Evolutionary conservation across 139 green algal species (phyloP), one percentile per base, ranked within the genome.

Genomic region (Coelastrella sp.): DNA sequence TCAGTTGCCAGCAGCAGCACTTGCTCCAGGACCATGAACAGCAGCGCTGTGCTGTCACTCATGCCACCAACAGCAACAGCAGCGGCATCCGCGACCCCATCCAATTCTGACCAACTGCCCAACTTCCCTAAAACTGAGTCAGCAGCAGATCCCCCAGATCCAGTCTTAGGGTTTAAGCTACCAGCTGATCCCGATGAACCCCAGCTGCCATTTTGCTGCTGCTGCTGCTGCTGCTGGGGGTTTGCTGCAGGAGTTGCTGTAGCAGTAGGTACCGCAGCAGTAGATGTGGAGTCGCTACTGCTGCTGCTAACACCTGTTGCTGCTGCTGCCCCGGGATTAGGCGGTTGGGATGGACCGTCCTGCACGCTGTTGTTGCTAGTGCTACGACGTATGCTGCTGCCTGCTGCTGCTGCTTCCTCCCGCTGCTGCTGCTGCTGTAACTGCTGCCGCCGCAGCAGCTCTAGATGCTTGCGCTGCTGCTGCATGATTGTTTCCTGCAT

Each of bases 1-100:
- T 98, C 95, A 7, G 95, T 94, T 7, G 95, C 95, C 60, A 98
- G 94, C 84, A 96, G 93, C 73, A 93, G 95, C 65, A 97, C 93
- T 17, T 93, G 94, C 82, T 97, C 92, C 74, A 97, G 89, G 80
- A 97, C 64, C 54, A 13, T 59, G 11, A 90, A 90, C 85, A 84
- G 73, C 74, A 90, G 57, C 22, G 59, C 73, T 54, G 59, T 90
- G 73, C 85, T 88, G 56, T 88, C 83, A 59, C 22, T 65, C 85
- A 82, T 80, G 85, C 76, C 85, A 64, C 85, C 93, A 78, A 65
- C 82, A 81, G 66, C 82, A 47, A 6, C 2, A 10, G 19, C 11
- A 73, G 5, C n/a, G 19, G 68, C n/a, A 61, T 7, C 32, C 16
- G 6, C 7, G 77, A 65, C 73, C n/a, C 83, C 85, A 22, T 73